These are phyloP conservation scores for Dovyalis caffra DNA, from an alignment of 345 rosid species.

Conservation along the genomic window DNA sequence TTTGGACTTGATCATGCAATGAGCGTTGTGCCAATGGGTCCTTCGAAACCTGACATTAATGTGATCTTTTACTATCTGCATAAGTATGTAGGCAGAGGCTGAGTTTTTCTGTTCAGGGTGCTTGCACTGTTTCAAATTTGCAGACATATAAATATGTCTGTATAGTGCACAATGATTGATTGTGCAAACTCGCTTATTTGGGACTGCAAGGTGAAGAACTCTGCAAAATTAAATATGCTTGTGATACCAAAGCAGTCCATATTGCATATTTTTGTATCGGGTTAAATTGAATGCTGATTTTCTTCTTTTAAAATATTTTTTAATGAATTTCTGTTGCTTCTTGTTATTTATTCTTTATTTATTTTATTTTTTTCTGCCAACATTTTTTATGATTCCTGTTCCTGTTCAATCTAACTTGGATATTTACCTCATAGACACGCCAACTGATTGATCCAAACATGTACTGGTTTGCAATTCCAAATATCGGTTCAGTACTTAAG, in stretches of 20 bases:
- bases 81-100: too few relatives aligned
- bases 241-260: neutral
- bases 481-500: constrained; percentile 75
- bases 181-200: neutral
- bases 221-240: neutral
- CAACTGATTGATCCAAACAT: constrained; percentile 76
- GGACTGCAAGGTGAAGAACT: neutral
- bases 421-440: constrained; percentile 49
- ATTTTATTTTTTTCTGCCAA: neutral
- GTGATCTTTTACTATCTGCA: too few relatives aligned
- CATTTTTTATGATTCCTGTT: neutral
- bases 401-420: constrained; percentile 5
- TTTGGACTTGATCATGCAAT: too few relatives aligned
- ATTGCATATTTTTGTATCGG: neutral
- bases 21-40: too few relatives aligned
- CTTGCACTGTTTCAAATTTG: too few relatives aligned
- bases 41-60: too few relatives aligned
- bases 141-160: too few relatives aligned
- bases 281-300: neutral
- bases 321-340: neutral
- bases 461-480: constrained; percentile 95
- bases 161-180: neutral
- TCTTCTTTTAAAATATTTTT: neutral
- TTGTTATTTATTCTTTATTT: neutral
- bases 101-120: too few relatives aligned